Percentiles rank a stretch among this genome's conserved stretches.
phyloP scores from a whole-genome alignment of 2,329 filamentous ascomycete genomes.

The Apiospora sp. region DNA sequence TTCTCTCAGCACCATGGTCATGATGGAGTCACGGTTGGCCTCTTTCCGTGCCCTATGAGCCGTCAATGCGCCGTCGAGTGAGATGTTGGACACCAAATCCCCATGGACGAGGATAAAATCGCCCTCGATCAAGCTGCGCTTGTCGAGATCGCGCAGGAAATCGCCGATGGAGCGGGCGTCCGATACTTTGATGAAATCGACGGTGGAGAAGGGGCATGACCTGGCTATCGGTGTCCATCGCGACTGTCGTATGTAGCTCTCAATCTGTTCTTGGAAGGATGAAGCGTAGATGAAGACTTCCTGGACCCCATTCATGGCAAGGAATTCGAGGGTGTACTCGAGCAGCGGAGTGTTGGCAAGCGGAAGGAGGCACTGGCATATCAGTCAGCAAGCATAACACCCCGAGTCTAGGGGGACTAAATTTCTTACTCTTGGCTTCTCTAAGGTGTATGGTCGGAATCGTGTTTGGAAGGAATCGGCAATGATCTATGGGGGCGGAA shows the following conservation, averaged over 20 bases:
- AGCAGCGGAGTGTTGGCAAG: conserved; percentile 94
- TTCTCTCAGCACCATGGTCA: conserved; percentile 92
- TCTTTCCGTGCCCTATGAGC: conserved; percentile 82
- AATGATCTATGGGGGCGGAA: conserved; percentile 67
- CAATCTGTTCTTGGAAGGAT: conserved; percentile 84
- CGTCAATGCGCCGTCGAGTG: conserved; percentile 79
- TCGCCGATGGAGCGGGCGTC: conserved; percentile 90
- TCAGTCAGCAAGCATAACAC: conserved; percentile 31
- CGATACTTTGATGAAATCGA: conserved; percentile 85
- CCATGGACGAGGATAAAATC: conserved; percentile 95
- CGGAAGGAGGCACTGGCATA: conserved; percentile 81
- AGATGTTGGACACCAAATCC: conserved; percentile 89
- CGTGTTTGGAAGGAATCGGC: conserved; percentile 94
- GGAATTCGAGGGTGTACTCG: conserved; percentile 96
- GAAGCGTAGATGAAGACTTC: conserved; percentile 94
- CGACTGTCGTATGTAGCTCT: conserved; percentile 84
- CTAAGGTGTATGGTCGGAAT: conserved; percentile 88
- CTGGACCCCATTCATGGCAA: conserved; percentile 93
- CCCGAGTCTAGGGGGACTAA: neutral
- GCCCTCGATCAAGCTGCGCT: conserved; percentile 81
- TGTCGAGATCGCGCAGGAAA: conserved; percentile 92
- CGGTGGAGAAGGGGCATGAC: conserved; percentile 73
- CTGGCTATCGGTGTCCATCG: conserved; percentile 69
- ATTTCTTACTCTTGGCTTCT: conserved; percentile 79
- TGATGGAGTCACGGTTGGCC: conserved; percentile 92